Conservation (phyloP, 768 basidiomycete species). For the Auricularia cornea region DNA sequence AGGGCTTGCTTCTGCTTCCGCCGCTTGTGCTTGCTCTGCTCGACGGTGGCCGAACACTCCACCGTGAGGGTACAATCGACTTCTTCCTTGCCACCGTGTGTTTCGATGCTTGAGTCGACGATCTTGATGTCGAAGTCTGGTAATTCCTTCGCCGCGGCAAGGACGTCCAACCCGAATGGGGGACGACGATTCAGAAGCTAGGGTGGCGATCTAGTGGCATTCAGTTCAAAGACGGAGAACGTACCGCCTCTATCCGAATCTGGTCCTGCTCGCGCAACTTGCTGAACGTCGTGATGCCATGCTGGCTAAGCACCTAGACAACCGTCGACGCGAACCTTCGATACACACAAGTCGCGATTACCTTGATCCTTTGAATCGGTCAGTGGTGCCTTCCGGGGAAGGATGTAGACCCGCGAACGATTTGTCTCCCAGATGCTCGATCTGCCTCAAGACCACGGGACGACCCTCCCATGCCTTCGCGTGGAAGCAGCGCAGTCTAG, state of each 20-base stretch:
- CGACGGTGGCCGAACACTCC: conserved; percentile 42
- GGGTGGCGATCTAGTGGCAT: background rate
- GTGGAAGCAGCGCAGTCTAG: conserved; percentile 62
- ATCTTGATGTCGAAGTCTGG: conserved; percentile 56
- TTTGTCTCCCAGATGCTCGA: conserved; percentile 88
- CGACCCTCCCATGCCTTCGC: conserved; percentile 92
- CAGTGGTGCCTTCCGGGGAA: too few species aligned
- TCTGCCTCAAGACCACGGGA: conserved; percentile 74
- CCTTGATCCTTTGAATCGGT: conserved; percentile 17
- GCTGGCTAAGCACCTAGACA: conserved; percentile 61
- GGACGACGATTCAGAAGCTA: conserved; percentile 67
- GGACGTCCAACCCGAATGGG: conserved; percentile 65
- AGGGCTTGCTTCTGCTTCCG: conserved; percentile 17
- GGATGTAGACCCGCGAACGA: too few species aligned
- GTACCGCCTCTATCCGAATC: conserved; percentile 54
- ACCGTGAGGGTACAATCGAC: conserved; percentile 51
- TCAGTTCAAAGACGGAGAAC: conserved; percentile 4
- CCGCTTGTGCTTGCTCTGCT: conserved; percentile 37
- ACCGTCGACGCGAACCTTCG: background rate
- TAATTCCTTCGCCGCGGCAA: conserved; percentile 51
- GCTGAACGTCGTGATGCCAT: conserved; percentile 58
- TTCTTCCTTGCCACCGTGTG: conserved; percentile 40
- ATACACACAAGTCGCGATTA: background rate
- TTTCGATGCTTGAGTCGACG: conserved; percentile 34
- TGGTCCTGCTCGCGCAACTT: conserved; percentile 49